Base-by-base conservation (phyloP, 352 stramenopile species). In the Plasmopara viticola region DNA sequence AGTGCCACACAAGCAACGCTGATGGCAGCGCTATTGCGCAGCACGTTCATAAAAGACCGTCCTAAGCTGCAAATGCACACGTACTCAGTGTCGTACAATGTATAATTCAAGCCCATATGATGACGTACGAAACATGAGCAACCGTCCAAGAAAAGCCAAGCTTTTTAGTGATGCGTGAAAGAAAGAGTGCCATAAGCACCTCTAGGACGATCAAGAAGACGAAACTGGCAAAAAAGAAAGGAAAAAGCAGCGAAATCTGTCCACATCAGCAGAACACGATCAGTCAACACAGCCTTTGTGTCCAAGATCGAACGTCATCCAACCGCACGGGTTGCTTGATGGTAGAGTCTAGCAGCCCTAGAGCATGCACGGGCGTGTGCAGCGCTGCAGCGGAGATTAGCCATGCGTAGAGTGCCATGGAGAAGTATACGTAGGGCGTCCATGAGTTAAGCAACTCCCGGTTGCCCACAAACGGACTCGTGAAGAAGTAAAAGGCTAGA, bases 401-500 rank as follows among this genome's bases (percentile, higher is more conserved):
- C 84, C 84, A 94, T 18, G 67, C 81, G 53, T 94, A 94, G 54
- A 94, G 72, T 9, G 67, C 72, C 80, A 94, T 91, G 31, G 81
- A 92, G 34, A 91, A 64, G 68, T 94, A 94, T 12, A 94, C 84
- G 53, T 94, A 94, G 14, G 81, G 78, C 51, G 84, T 94, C 84
- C 84, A 94, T 38, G 74, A 83, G 56, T 86, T 84, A 25, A 91
- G 66, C 38, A 94, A 66, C 63, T 94, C 84, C 6, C 78, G 78
- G 49, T 92, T 92, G 17, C 77, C 81, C 42, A 92, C 78, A 56
- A 94, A 94, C 5, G 84, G 84, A 45, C 81, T 92, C 45, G 84
- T 92, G 64, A 94, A 94, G 67, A 92, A 83, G 72, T 94, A 94
- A 61, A 94, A 94, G 29, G 84, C 86, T 20, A 90, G 40, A 48